Conservation (phyloP, 176 grass and related monocot species). For the Triticum timopheevii region DNA sequence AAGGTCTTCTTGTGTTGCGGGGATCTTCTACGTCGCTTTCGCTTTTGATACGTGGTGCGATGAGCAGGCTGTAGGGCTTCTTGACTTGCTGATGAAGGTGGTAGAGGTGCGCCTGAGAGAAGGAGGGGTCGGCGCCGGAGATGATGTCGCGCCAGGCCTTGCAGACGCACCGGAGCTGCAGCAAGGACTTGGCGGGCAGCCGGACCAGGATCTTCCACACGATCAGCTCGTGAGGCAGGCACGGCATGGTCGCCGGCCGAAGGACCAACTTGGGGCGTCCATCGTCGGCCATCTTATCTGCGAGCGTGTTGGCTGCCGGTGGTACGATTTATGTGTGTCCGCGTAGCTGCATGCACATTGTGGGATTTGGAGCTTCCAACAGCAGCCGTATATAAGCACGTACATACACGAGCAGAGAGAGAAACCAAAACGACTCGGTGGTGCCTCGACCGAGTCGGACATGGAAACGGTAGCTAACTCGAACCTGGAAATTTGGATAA, state of each 20-base stretch:
- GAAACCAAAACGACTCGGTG: too few relatives aligned
- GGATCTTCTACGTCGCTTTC: neutral
- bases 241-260: too few relatives aligned
- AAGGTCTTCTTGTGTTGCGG: too few relatives aligned
- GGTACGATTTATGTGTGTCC: too few relatives aligned
- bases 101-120: neutral
- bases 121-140: neutral
- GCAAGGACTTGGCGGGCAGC: neutral
- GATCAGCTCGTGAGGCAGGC: too few relatives aligned
- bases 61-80: neutral
- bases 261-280: too few relatives aligned
- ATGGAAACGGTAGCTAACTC: neutral
- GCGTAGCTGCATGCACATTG: too few relatives aligned
- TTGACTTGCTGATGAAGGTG: neutral
- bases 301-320: too few relatives aligned
- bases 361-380: too few relatives aligned
- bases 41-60: neutral
- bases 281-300: too few relatives aligned
- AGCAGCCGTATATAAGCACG: too few relatives aligned
- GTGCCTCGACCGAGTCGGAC: neutral
- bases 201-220: neutral
- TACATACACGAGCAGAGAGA: too few relatives aligned
- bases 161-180: neutral
- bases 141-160: conserved; percentile 18
- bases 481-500: neutral